Evolutionary conservation across 345 rosid genomes (phyloP), one percentile per base, ranked within the genome.

Genomic region (Angophora floribunda): DNA sequence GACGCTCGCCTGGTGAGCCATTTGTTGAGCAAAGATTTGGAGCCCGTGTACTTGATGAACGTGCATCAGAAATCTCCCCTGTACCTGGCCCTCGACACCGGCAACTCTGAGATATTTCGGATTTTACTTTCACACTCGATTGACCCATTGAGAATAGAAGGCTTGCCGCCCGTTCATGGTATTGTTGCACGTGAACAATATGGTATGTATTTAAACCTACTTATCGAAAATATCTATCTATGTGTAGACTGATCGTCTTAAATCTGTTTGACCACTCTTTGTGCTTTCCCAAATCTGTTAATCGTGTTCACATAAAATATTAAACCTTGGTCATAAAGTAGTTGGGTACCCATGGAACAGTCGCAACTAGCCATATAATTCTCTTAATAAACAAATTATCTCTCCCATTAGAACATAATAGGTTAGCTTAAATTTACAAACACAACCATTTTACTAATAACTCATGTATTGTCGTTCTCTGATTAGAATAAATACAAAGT

Each of bases 111-210:
- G 67, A 59, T 59, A 26, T 5, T 59, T 4, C 0, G 0, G 67
- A 0, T 59, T 59, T 59, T 26, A 24, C 0, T 59, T 11, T 1
- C 30, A 1, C 0, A 0, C 4, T 0, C 67, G 0, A 30, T 26
- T 3, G 67, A 59, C 14, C 67, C 67, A 1, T 59, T 30, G 67
- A 59, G 15, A 30, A 59, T 59, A 59, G 4, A 26, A 59, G 67
- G 67, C 67, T 26, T 59, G 67, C 30, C 15, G 4, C 67, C 30
- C 15, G 67, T 26, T 59, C 67, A 26, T 11, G 67, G 67, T 24
- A 30, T 14, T 7, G 6, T 59, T 26, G 67, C 26, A 0, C 15
- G 0, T 59, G 0, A 10, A 22, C 1, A 26, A 26, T 59, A 59
- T 59, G 67, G 67, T 59, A 59, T 15, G 30, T 59, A 26, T 14